phyloP scores from a whole-genome alignment of 495 filamentous ascomycete genomes.

The Thermochaetoides thermophila region DNA sequence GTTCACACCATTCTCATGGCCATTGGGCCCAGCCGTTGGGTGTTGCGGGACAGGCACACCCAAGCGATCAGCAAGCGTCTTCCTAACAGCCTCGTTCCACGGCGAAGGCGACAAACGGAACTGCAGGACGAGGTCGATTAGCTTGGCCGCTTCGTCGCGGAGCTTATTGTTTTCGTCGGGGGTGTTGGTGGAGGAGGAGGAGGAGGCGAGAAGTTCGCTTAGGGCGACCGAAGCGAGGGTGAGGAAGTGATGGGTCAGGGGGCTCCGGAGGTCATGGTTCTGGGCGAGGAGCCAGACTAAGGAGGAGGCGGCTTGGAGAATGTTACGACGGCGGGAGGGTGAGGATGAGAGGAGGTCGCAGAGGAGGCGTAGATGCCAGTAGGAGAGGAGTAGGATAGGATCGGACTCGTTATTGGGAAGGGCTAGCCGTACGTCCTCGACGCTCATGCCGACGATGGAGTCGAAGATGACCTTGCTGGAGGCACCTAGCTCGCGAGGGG shows the following conservation, averaged over 20 bases:
- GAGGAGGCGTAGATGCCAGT: too few relatives aligned
- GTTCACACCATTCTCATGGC: neutral
- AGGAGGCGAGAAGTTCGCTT: too few relatives aligned
- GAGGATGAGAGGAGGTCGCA: constrained; percentile 39
- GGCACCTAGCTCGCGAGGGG: too few relatives aligned
- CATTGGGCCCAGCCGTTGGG: neutral
- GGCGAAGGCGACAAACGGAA: constrained; percentile 21
- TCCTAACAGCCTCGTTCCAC: constrained; percentile 33
- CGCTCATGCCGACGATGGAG: too few relatives aligned
- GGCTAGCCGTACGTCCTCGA: too few relatives aligned
- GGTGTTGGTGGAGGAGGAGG: too few relatives aligned
- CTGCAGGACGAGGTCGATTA: constrained; percentile 22
- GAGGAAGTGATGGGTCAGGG: constrained; percentile 60
- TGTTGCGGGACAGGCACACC: neutral
- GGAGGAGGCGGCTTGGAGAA: constrained; percentile 47
- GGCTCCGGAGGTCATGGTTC: constrained; percentile 41
- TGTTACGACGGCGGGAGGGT: constrained; percentile 17
- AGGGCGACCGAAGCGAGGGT: constrained; percentile 55
- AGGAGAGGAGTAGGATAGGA: too few relatives aligned
- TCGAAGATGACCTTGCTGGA: too few relatives aligned
- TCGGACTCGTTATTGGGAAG: too few relatives aligned
- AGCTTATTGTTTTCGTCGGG: constrained; percentile 2
- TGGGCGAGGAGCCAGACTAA: constrained; percentile 39
- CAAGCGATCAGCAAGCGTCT: constrained; percentile 27
- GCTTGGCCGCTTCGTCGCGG: constrained; percentile 19